Evolutionary conservation across 2,329 filamentous ascomycete genomes (phyloP), one percentile per base, ranked within the genome.

Genomic region (Sporothrix humicola): DNA sequence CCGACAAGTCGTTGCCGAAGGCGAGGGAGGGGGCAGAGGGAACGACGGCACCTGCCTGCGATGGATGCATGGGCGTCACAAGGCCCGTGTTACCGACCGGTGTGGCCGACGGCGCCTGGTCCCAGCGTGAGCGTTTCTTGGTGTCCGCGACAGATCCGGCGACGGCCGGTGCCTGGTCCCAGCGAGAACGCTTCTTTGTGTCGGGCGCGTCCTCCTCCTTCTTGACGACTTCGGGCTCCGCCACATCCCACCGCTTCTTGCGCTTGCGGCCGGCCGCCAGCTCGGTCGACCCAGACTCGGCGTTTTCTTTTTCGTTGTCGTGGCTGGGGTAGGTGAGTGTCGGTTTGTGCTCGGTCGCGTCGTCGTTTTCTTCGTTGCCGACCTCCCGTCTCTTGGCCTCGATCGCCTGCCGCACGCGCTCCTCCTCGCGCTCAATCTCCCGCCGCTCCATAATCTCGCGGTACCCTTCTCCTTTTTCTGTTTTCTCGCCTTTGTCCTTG

Each of bases 241-340:
- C 84, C 20, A 95, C 91, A 82, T 98, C 95, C 96, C 96, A 99
- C 82, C 96, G 90, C 86, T 97, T 94, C 87, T 97, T 98, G 79
- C 95, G 90, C 87, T 96, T 96, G 75, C 91, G 89, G 48, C 90
- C 89, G 31, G 88, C 85, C 9, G 87, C 83, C 76, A 87, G 85
- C 78, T 92, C 88, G 68, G 92, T 87, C 70, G 92, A 88, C 63
- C 90, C 91, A 75, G 88, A 87, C 71, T 95, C 92, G 59, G 85
- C 87, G 76, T 92, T 93, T 80, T 95, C 92, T 81, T 94, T 92
- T 69, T 82, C 90, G 69, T 91, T 26, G 23, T 26, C 23, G 23
- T 26, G 23, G 86, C 70, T 92, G 69, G 91, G 86, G 70, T 92
- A 87, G 78, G 91, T 90, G n/a, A 98, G 87, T 6, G 90, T 94